Evolutionary conservation across 768 basidiomycete species (phyloP).

Genomic region (Ephemerocybe angulata): DNA sequence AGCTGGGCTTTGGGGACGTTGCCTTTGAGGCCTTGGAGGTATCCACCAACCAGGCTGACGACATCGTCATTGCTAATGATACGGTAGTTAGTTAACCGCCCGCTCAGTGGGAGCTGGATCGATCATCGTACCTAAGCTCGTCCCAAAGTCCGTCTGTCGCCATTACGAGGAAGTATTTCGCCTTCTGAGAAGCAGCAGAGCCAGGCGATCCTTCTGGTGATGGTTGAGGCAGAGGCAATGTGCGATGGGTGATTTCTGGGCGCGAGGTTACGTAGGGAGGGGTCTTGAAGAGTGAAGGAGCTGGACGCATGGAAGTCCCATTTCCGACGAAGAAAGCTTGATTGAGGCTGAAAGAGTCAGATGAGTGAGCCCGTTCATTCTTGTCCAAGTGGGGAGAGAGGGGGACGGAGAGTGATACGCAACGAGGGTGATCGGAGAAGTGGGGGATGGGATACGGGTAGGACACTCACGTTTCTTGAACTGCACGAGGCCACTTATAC

Average conservation of each 20-base stretch:
- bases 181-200: constrained; percentile 23
- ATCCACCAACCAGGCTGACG: constrained; percentile 80
- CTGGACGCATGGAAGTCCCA: constrained; percentile 51
- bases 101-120: neutral
- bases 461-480: constrained; percentile 63
- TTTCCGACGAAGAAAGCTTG: constrained; percentile 67
- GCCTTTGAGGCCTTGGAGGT: constrained; percentile 70
- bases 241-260: constrained; percentile 78
- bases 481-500: constrained; percentile 79
- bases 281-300: constrained; percentile 67
- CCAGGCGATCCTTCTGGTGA: constrained; percentile 20
- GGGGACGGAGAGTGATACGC: no score
- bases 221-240: constrained; percentile 56
- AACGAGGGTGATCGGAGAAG: neutral
- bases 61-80: constrained; percentile 71
- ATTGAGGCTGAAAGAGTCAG: constrained; percentile 37
- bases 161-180: constrained; percentile 76
- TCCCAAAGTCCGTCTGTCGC: constrained; percentile 88
- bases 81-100: neutral
- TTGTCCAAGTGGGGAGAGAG: no score
- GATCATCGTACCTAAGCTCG: constrained; percentile 41
- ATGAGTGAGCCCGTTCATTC: neutral
- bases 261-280: constrained; percentile 90
- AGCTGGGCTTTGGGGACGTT: constrained; percentile 57
- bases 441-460: neutral